Evolutionary conservation across 441 rosid species (phyloP).

Genomic region (Metrosideros polymorpha): DNA sequence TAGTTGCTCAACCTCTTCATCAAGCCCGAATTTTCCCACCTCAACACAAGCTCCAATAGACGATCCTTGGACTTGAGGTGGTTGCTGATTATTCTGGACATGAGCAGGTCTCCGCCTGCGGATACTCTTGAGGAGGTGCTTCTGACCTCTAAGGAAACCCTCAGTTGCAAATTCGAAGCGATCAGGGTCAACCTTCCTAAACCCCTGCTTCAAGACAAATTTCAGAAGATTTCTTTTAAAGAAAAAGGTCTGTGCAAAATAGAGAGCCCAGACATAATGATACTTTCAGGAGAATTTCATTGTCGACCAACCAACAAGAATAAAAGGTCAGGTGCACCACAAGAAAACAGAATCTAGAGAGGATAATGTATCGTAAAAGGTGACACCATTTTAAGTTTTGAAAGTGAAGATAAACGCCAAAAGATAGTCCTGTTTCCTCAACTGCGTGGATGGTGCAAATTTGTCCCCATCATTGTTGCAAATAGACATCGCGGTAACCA

Average conservation of each 20-base stretch:
- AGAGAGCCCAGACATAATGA: not conserved
- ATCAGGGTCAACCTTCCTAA: constrained; percentile 59
- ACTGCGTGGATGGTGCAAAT: not conserved
- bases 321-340: not conserved
- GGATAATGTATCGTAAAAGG: not conserved
- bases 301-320: not conserved
- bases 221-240: not conserved
- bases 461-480: not conserved
- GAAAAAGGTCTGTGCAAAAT: not conserved
- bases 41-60: constrained; percentile 52
- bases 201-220: constrained; percentile 27
- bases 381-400: not conserved
- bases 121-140: constrained; percentile 37
- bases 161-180: constrained; percentile 60
- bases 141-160: constrained; percentile 51
- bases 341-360: not conserved
- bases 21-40: constrained; percentile 62
- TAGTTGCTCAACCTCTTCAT: constrained; percentile 47
- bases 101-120: constrained; percentile 44
- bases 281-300: not conserved
- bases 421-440: not conserved
- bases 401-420: not conserved
- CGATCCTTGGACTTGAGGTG: constrained; percentile 41
- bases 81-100: constrained; percentile 29
- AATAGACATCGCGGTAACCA: not conserved